A percentile compares a stretch with the other conserved stretches of the same genome.
These are phyloP conservation scores for Apiospora koreana DNA, from an alignment of 2,329 filamentous ascomycete genomes.

Conservation along the genomic window DNA sequence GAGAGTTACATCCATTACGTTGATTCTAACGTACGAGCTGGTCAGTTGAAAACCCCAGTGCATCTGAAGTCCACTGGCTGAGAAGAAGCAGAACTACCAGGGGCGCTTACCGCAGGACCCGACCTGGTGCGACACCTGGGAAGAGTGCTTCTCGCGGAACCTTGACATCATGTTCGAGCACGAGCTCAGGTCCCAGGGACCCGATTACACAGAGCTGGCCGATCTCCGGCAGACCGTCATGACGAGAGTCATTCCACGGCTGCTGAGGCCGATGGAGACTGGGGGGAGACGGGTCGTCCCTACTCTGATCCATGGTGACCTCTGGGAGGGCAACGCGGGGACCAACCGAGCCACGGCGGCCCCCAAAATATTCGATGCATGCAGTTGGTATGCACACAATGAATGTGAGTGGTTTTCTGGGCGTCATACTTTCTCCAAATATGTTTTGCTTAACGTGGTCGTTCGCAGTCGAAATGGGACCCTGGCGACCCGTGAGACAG, in stretches of 20 bases:
- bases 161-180: constrained; percentile 31
- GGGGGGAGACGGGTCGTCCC: constrained; percentile 42
- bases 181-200: constrained; percentile 29
- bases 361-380: constrained; percentile 41
- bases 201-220: constrained; percentile 31
- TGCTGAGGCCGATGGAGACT: constrained; percentile 44
- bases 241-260: constrained; percentile 45
- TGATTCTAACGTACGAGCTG: background rate
- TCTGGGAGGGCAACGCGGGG: constrained; percentile 42
- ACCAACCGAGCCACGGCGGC: constrained; percentile 30
- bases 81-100: constrained; percentile 19
- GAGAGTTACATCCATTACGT: background rate
- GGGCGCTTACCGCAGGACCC: constrained; percentile 32
- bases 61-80: background rate
- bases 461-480: background rate
- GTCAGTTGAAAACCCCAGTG: background rate
- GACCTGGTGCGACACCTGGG: constrained; percentile 39
- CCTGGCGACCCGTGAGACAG: background rate
- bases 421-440: fast-evolving
- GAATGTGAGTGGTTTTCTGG: constrained; percentile 32
- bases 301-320: constrained; percentile 44
- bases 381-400: constrained; percentile 43
- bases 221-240: constrained; percentile 32
- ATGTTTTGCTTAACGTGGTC: background rate
- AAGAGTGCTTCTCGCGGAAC: constrained; percentile 36